Base-by-base conservation (phyloP, 495 filamentous ascomycete genomes). In the Talaromyces trachyspermus region DNA sequence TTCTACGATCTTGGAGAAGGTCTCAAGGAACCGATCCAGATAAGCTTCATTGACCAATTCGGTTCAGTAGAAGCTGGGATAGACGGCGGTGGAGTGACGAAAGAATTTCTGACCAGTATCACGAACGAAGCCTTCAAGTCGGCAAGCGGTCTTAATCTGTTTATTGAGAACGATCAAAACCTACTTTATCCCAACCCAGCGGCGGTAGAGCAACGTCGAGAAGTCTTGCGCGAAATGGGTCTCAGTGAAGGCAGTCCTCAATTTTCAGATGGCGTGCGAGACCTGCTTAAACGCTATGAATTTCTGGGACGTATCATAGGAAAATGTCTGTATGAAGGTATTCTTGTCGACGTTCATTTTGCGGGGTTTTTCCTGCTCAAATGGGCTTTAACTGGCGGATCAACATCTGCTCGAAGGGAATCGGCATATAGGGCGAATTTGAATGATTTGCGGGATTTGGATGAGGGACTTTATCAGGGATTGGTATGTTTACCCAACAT, bases 241-340 rank as follows among this genome's bases (percentile, higher is more conserved):
- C 51, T 80, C 7, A 45, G 39, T 2, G 83, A 88, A 53, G 61
- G 65, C 18, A 71, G 64, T 19, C 36, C 63, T 1, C 74, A 77
- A 2, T 88, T 78, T 74, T 74, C 68, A 10, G 72, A 76, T 9
- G 59, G 64, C 9, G 71, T 89, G 14, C 64, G 66, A 9, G 74
- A 84, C 26, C 63, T 91, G 6, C 68, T 92, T 5, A 76, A 76
- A 47, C 79, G 83, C 8, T 97, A 90, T 58, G 91, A 97, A 57
- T 99, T 99, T 52, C 69, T 95, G 0, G 92, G 92, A 9, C 81
- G 92, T 5, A 76, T 97, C 22, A 83, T 99, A 35, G 92, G 92
- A 3, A 99, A 99, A 62, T 99, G 92, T 65, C 74, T 99, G 45
- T 99, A 99, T 55, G 92, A 99, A 66, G 90, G 91, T 2, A 97